Conservation (phyloP, 805 yeast genomes). For the Schwanniomyces yamadae region DNA sequence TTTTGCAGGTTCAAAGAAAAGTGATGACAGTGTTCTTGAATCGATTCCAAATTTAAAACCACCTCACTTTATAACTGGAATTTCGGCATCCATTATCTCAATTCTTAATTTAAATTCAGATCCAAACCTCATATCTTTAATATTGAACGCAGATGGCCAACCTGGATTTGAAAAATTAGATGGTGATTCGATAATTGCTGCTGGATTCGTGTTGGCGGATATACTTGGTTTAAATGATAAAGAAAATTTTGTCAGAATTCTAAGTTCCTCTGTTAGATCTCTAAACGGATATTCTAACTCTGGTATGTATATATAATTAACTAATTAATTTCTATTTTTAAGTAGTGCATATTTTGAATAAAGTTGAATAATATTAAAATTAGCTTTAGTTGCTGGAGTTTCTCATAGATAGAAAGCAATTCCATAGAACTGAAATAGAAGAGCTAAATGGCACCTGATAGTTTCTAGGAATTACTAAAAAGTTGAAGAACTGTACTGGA, state of each 20-base stretch:
- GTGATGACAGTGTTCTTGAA: constrained; percentile 2
- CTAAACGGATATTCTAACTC: constrained; percentile 24
- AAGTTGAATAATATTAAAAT: background rate
- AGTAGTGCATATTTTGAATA: constrained; percentile 1
- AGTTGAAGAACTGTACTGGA: constrained; percentile 74
- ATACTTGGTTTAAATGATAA: constrained; percentile 6
- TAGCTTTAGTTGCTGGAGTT: constrained; percentile 44
- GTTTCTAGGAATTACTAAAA: constrained; percentile 63
- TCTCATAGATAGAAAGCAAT: constrained; percentile 82
- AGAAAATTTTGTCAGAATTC: constrained; percentile 12
- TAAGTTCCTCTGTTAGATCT: constrained; percentile 20
- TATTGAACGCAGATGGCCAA: constrained; percentile 60
- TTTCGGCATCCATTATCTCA: constrained; percentile 46
- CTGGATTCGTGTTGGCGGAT: constrained; percentile 16
- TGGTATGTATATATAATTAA: constrained; percentile 27
- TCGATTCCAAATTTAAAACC: constrained; percentile 42
- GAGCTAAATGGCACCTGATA: constrained; percentile 92
- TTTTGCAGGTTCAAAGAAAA: constrained; percentile 6
- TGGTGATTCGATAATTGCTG: constrained; percentile 40
- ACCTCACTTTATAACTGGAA: constrained; percentile 63
- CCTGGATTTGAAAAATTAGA: constrained; percentile 57
- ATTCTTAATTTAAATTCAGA: constrained; percentile 13
- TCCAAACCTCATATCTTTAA: constrained; percentile 18
- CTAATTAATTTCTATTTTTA: background rate
- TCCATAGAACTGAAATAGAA: constrained; percentile 87